Evolutionary conservation across 257 asterid species (phyloP), one percentile per base, ranked within the genome.

Genomic region (Asclepias syriaca): DNA sequence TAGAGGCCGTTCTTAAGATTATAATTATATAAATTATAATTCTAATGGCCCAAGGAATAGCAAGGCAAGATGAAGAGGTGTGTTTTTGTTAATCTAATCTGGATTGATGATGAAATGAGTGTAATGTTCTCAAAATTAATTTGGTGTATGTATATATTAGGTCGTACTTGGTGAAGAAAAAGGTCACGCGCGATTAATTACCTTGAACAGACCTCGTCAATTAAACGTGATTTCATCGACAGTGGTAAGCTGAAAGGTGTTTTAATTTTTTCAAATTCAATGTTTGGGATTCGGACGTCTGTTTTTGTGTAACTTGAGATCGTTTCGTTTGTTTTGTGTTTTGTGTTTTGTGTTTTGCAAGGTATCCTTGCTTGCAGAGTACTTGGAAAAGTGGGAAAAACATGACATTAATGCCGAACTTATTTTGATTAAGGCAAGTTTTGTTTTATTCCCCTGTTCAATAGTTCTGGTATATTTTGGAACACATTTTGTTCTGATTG

Each of bases 331-430:
- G 49, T 49, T 68, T 70, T 56, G 49, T 45, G 56, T 73, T 55
- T 43, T 66, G 56, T 56, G 49, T 49, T 68, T 70, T 56, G 49
- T 45, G 56, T 73, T 55, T 43, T 66, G 56, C 48, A 77, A 94
- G 99, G 99, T 94, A 50, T 73, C 87, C 67, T 80, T 78, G 84
- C 84, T 91, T 37, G 95, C 97, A 29, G 84, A 87, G 75, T 82
- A 85, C 82, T 81, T 94, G 77, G 97, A 94, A 64, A 85, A 91
- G 83, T 91, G 96, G 98, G 98, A 89, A 79, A 82, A 82, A 45
- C 96, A 93, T 78, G 97, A 89, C 49, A 84, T 83, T 37, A 93
- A 84, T 37, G 95, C 84, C 59, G 73, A 85, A 65, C 93, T 93
- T 68, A 75, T 93, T 76, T 80, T 91, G 51, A 80, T 93, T 81